Evolutionary conservation across 2,329 filamentous ascomycete species (phyloP).

Genomic region (Phialophora macrospora): DNA sequence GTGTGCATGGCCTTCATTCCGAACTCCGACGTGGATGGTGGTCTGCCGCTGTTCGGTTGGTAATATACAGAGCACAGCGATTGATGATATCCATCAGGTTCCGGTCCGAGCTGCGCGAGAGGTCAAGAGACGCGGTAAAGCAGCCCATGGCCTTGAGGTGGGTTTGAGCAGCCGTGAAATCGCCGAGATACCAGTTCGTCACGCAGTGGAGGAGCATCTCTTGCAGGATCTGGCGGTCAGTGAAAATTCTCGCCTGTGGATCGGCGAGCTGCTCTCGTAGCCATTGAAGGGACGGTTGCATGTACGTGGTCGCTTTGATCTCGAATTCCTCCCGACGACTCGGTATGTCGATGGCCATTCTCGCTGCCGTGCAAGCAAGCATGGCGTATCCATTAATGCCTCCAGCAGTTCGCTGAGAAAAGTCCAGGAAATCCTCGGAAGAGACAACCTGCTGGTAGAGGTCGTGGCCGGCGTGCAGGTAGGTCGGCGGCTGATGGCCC

Average conservation of each 20-base stretch:
- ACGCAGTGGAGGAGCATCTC: conserved; percentile 23
- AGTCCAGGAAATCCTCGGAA: conserved; percentile 6
- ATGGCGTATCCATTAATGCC: conserved; percentile 13
- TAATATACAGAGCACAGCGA: conserved; percentile 7
- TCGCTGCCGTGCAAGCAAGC: conserved; percentile 17
- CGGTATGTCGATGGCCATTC: conserved; percentile 11
- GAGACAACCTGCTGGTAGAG: conserved; percentile 17
- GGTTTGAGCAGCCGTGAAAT: conserved; percentile 14
- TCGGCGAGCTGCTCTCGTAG: conserved; percentile 14
- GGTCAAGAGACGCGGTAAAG: conserved; percentile 17
- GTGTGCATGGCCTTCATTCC: background rate
- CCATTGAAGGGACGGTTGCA: conserved; percentile 18
- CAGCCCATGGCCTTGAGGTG: conserved; percentile 15
- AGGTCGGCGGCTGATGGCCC: background rate
- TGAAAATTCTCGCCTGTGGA: conserved; percentile 14
- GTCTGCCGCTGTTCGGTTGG: background rate
- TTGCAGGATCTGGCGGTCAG: conserved; percentile 17
- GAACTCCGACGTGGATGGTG: background rate
- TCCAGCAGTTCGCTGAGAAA: background rate
- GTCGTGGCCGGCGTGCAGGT: conserved; percentile 1
- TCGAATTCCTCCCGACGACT: conserved; percentile 18
- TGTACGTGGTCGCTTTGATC: conserved; percentile 17
- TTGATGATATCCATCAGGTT: conserved; percentile 19
- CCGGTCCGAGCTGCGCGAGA: conserved; percentile 5
- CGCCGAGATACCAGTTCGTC: conserved; percentile 21